Percentiles rank a stretch among this genome's conserved stretches.
Conservation (phyloP, 768 basidiomycete species). For the Auricularia auricula-judae region DNA sequence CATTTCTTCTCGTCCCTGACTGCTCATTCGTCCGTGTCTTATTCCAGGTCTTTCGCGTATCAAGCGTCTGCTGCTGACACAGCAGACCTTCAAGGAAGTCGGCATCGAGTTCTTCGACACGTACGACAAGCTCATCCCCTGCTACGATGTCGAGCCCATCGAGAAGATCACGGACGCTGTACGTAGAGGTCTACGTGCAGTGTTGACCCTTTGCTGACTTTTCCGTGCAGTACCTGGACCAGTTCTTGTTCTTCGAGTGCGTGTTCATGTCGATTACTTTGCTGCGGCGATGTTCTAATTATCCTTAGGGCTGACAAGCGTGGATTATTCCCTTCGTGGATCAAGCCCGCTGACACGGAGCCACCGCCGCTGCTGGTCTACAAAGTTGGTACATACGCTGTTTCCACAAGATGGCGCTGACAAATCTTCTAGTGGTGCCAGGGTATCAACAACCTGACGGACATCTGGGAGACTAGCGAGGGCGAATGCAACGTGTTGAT, state of each 20-base stretch:
- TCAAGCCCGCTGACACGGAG: constrained; percentile 96
- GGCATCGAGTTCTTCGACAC: constrained; percentile 98
- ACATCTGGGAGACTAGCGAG: constrained; percentile 96
- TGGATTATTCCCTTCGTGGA: constrained; percentile 96
- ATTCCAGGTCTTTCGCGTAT: constrained; percentile 76
- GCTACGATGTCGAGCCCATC: constrained; percentile 98
- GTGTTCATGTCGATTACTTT: constrained; percentile 9
- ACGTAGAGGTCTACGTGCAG: constrained; percentile 18
- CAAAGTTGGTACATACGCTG: constrained; percentile 34
- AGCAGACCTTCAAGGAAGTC: constrained; percentile 96
- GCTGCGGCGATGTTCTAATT: neutral
- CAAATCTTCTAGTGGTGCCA: constrained; percentile 66
- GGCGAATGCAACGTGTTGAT: constrained; percentile 98
- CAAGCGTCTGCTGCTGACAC: constrained; percentile 91
- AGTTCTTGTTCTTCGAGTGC: constrained; percentile 94
- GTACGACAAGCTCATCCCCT: constrained; percentile 96
- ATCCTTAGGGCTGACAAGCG: constrained; percentile 76
- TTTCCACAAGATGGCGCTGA: neutral
- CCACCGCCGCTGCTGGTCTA: constrained; percentile 95
- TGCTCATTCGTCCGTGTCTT: constrained; percentile 1
- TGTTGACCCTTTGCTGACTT: constrained; percentile 8
- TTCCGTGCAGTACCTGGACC: constrained; percentile 68
- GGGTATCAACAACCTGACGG: constrained; percentile 96
- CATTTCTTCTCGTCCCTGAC: neutral
- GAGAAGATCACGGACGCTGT: constrained; percentile 99